Conservation (phyloP, 2,329 filamentous ascomycete species). For the Aspergillus hiratsukae region DNA sequence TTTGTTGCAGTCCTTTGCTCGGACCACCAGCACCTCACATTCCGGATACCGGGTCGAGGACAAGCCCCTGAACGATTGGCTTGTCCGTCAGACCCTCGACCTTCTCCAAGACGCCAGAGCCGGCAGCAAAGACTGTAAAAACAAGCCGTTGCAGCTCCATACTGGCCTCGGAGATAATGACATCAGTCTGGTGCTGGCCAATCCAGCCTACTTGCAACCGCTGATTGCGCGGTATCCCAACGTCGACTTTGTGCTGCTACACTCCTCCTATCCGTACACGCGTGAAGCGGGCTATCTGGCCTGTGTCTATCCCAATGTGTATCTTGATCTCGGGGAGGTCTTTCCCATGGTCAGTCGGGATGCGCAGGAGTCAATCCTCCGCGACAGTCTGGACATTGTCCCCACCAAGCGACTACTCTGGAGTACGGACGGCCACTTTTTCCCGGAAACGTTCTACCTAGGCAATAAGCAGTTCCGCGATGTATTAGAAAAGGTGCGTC, state of each 20-base stretch:
- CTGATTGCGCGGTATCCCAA: slow-evolving; percentile 66
- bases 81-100: slow-evolving; percentile 62
- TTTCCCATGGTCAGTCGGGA: slow-evolving; percentile 74
- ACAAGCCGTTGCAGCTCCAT: slow-evolving; percentile 78
- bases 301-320: slow-evolving; percentile 71
- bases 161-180: slow-evolving; percentile 79
- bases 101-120: slow-evolving; percentile 46
- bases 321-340: slow-evolving; percentile 76
- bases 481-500: slow-evolving; percentile 59
- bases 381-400: slow-evolving; percentile 69
- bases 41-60: slow-evolving; percentile 49
- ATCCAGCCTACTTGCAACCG: slow-evolving; percentile 69
- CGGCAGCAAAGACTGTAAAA: slow-evolving; percentile 35
- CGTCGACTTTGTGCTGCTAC: slow-evolving; percentile 72
- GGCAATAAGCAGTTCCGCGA: slow-evolving; percentile 69
- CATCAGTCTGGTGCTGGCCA: slow-evolving; percentile 64
- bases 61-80: slow-evolving; percentile 62
- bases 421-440: slow-evolving; percentile 76
- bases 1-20: slow-evolving; percentile 25
- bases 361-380: slow-evolving; percentile 66
- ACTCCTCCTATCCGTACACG: slow-evolving; percentile 77
- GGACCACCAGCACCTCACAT: slow-evolving; percentile 21
- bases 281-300: slow-evolving; percentile 75
- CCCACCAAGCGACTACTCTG: slow-evolving; percentile 72
- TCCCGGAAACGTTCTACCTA: slow-evolving; percentile 72